Evolutionary conservation across 305 asterid species (phyloP).

Genomic region (Stenogyne calaminthoides): DNA sequence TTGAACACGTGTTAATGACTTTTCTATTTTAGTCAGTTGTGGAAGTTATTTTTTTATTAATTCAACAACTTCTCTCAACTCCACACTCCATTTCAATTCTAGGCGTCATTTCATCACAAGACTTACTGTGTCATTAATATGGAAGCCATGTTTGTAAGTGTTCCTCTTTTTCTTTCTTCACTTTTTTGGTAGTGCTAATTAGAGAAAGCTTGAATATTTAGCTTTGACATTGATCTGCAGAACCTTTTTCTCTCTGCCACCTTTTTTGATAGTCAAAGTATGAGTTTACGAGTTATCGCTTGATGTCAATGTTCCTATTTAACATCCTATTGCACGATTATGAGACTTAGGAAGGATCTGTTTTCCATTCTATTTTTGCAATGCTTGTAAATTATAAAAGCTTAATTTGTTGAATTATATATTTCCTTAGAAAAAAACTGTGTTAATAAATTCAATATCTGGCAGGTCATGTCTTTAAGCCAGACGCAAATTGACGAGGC

Average conservation of each 20-base stretch:
- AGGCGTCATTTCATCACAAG: conserved; percentile 2
- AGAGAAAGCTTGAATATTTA: conserved; percentile 5
- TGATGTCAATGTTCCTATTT: conserved; percentile 9
- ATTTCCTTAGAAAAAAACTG: background rate
- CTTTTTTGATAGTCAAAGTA: background rate
- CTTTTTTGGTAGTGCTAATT: background rate
- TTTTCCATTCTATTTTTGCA: background rate
- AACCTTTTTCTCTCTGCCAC: background rate
- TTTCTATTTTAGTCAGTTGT: conserved; percentile 13
- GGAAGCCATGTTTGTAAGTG: background rate
- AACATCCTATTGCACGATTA: background rate
- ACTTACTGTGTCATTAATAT: background rate
- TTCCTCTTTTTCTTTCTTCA: background rate
- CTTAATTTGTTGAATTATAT: conserved; percentile 1
- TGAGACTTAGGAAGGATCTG: conserved; percentile 13
- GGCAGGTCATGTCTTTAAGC: conserved; percentile 82
- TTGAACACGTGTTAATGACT: conserved; percentile 9
- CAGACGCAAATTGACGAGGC: conserved; percentile 95
- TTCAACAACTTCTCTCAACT: conserved; percentile 7
- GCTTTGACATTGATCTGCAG: conserved; percentile 6
- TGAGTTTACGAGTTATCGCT: conserved; percentile 9
- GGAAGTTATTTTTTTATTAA: background rate
- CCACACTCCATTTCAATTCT: background rate
- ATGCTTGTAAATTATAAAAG: conserved; percentile 7
- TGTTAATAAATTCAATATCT: conserved; percentile 34